A percentile compares a stretch with the other conserved stretches of the same genome.
Evolutionary conservation across 2,329 filamentous ascomycete species (phyloP).

Genomic region (Fusarium ramigenum): DNA sequence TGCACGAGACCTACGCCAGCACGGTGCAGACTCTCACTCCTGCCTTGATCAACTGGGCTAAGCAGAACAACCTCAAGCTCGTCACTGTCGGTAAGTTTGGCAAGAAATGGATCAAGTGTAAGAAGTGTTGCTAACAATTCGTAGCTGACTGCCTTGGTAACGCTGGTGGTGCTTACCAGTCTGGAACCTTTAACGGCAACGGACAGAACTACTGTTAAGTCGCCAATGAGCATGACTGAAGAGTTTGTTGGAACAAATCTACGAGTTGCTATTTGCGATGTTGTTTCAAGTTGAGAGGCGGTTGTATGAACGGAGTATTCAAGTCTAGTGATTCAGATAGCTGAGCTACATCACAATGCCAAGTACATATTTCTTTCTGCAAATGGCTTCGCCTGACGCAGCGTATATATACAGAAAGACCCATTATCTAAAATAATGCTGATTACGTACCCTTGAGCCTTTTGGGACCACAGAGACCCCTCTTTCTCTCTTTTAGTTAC

Average conservation of each 20-base stretch:
- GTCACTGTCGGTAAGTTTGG: conserved; percentile 59
- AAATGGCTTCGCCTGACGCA: rapidly evolving
- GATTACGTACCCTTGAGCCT: too few species aligned
- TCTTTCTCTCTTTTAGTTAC: too few species aligned
- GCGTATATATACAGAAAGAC: too few species aligned
- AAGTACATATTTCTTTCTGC: neutral
- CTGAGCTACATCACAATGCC: neutral
- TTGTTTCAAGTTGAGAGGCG: neutral
- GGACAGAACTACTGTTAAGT: conserved; percentile 18
- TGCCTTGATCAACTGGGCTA: conserved; percentile 62
- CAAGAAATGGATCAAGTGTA: rapidly evolving
- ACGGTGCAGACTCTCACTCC: conserved; percentile 60
- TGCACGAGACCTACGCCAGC: conserved; percentile 63
- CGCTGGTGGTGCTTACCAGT: conserved; percentile 20
- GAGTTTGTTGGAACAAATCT: neutral
- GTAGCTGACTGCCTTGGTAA: conserved; percentile 30
- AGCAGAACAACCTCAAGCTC: conserved; percentile 57
- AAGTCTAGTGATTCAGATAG: neutral
- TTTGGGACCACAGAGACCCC: too few species aligned
- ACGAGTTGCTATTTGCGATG: rapidly evolving
- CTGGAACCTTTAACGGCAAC: conserved; percentile 23
- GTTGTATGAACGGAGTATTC: neutral
- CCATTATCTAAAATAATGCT: too few species aligned
- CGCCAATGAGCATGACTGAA: neutral
- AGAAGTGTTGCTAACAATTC: neutral